Evolutionary conservation across 106 monocot genomes (phyloP).

Genomic region (Allium fistulosum): DNA sequence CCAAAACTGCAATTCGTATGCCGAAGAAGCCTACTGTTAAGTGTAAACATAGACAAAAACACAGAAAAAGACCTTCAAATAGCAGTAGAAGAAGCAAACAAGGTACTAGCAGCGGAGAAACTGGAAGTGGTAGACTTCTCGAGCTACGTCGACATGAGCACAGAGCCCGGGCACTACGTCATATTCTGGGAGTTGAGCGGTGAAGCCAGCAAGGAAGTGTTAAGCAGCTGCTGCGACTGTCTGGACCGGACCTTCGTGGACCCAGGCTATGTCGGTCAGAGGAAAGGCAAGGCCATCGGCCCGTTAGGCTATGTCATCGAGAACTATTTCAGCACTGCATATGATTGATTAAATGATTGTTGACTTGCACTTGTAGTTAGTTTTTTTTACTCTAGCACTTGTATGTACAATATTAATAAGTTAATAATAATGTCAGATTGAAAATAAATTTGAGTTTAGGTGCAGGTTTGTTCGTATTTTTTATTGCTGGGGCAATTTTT

Average conservation of each 20-base stretch:
- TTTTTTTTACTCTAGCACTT: too few species aligned
- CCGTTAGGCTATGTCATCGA: constrained; percentile 51
- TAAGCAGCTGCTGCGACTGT: constrained; percentile 15
- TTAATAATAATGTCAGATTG: too few species aligned
- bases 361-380: too few species aligned
- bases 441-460: too few species aligned
- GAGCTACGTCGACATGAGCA: constrained; percentile 43
- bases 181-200: constrained; percentile 53
- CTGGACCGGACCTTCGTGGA: constrained; percentile 67
- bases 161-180: constrained; percentile 71
- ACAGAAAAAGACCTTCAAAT: constrained; percentile 58
- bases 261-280: constrained; percentile 51
- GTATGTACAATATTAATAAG: too few species aligned
- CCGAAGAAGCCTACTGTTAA: constrained; percentile 56
- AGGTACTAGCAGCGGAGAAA: constrained; percentile 29
- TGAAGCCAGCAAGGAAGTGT: neutral
- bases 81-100: constrained; percentile 44
- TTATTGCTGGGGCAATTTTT: too few species aligned
- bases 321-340: constrained; percentile 54
- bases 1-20: constrained; percentile 56
- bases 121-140: constrained; percentile 64
- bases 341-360: constrained; percentile 8
- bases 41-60: constrained; percentile 71
- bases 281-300: constrained; percentile 37
- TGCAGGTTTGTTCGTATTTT: too few species aligned